These are phyloP conservation scores for Metschnikowia similis DNA, from an alignment of 805 yeast genomes.

Conservation along the genomic window DNA sequence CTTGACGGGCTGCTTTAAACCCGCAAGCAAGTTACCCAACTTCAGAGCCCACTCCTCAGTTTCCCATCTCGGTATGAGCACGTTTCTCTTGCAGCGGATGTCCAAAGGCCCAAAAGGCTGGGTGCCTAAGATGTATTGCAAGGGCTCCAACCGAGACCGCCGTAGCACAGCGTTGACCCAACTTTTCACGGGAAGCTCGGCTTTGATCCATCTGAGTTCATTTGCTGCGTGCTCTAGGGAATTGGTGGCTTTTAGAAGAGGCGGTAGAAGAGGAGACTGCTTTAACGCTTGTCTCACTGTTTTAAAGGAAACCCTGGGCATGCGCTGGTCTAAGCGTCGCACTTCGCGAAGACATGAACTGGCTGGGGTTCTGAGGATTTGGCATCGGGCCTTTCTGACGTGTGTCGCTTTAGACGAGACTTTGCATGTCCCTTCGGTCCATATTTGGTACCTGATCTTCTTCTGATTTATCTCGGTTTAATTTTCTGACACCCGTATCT, in stretches of 20 bases:
- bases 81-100: constrained; percentile 57
- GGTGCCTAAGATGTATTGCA: constrained; percentile 78
- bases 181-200: constrained; percentile 45
- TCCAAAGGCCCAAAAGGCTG: constrained; percentile 82
- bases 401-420: too few relatives aligned
- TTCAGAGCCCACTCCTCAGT: constrained; percentile 81
- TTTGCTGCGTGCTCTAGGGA: constrained; percentile 40
- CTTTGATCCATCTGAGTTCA: constrained; percentile 62
- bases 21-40: neutral
- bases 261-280: constrained; percentile 27
- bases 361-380: too few relatives aligned
- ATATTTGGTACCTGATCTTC: too few relatives aligned
- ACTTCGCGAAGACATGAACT: neutral
- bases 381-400: too few relatives aligned
- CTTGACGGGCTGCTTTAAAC: neutral
- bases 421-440: too few relatives aligned
- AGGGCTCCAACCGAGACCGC: constrained; percentile 57
- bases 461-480: neutral
- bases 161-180: constrained; percentile 52
- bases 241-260: constrained; percentile 29
- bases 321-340: constrained; percentile 5
- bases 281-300: constrained; percentile 25
- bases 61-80: constrained; percentile 89
- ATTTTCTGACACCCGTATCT: too few relatives aligned
- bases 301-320: constrained; percentile 32